Conservation (phyloP, 768 basidiomycete genomes). For the Dictyophora rubrovolvata region DNA sequence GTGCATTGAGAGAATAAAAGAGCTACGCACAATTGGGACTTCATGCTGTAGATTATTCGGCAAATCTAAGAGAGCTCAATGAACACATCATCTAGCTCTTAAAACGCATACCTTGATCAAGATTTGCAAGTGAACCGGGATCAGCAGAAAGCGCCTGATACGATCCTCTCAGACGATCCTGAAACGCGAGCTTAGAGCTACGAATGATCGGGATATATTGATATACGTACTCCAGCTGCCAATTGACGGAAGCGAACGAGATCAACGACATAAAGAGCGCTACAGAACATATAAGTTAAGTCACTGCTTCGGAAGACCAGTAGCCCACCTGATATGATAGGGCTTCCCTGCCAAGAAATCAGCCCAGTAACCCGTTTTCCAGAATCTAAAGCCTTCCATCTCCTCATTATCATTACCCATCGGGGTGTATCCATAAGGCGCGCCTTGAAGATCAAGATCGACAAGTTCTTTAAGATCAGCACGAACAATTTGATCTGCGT, state of each 20-base stretch:
- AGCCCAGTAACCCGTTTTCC: constrained; percentile 96
- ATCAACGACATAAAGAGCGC: constrained; percentile 93
- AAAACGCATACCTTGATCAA: constrained; percentile 67
- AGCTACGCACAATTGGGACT: constrained; percentile 76
- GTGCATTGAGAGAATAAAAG: constrained; percentile 1
- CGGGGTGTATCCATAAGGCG: constrained; percentile 92
- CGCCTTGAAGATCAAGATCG: constrained; percentile 85
- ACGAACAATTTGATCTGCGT: constrained; percentile 95
- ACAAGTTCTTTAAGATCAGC: constrained; percentile 92
- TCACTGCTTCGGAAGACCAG: neutral
- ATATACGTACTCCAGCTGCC: constrained; percentile 43
- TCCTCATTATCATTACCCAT: constrained; percentile 95
- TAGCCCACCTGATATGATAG: constrained; percentile 85
- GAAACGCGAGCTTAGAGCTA: constrained; percentile 2
- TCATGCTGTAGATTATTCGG: constrained; percentile 90
- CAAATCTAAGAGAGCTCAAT: constrained; percentile 46
- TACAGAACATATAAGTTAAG: constrained; percentile 22
- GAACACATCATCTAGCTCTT: neutral
- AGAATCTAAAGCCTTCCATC: constrained; percentile 98
- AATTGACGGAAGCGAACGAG: constrained; percentile 90
- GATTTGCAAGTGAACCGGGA: constrained; percentile 85
- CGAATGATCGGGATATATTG: neutral
- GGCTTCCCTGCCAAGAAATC: constrained; percentile 74
- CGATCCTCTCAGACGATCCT: constrained; percentile 84
- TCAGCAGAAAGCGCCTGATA: constrained; percentile 94